phyloP scores from a whole-genome alignment of 2,329 filamentous ascomycete species.

The Phaeosphaeriaceae sp. region DNA sequence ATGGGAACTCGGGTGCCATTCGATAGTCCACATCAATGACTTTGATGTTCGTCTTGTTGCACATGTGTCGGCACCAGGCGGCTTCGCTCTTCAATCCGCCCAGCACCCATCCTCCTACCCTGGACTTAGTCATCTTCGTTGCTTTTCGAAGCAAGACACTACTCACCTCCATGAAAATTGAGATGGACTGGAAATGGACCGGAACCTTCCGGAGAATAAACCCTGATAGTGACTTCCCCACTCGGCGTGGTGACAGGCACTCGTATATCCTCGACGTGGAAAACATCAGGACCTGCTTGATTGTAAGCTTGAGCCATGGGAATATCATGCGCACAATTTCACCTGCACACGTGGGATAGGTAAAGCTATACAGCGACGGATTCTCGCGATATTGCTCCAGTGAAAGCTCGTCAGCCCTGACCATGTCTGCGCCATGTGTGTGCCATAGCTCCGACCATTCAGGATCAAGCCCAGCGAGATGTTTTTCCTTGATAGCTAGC shows the following conservation, averaged over 20 bases:
- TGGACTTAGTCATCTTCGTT: background rate
- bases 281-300: slow-evolving; percentile 12
- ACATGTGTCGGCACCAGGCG: slow-evolving; percentile 20
- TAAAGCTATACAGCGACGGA: slow-evolving; percentile 16
- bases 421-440: slow-evolving; percentile 14
- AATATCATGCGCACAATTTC: background rate
- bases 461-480: slow-evolving; percentile 16
- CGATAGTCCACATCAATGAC: slow-evolving; percentile 57
- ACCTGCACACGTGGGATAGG: slow-evolving; percentile 21
- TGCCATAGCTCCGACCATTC: slow-evolving; percentile 20
- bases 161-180: slow-evolving; percentile 17
- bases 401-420: slow-evolving; percentile 18
- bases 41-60: slow-evolving; percentile 17
- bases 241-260: slow-evolving; percentile 11
- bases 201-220: slow-evolving; percentile 13
- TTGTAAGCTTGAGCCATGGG: background rate
- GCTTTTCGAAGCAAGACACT: too few species aligned
- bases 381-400: slow-evolving; percentile 18
- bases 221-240: slow-evolving; percentile 11
- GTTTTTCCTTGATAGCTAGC: slow-evolving; percentile 5
- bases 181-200: slow-evolving; percentile 16
- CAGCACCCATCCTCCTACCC: slow-evolving; percentile 18
- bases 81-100: slow-evolving; percentile 17
- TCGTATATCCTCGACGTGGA: slow-evolving; percentile 11
- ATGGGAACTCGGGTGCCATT: slow-evolving; percentile 58